These are phyloP conservation scores for Bipolaris victoriae DNA, from an alignment of 2,329 filamentous ascomycete genomes.

Conservation along the genomic window DNA sequence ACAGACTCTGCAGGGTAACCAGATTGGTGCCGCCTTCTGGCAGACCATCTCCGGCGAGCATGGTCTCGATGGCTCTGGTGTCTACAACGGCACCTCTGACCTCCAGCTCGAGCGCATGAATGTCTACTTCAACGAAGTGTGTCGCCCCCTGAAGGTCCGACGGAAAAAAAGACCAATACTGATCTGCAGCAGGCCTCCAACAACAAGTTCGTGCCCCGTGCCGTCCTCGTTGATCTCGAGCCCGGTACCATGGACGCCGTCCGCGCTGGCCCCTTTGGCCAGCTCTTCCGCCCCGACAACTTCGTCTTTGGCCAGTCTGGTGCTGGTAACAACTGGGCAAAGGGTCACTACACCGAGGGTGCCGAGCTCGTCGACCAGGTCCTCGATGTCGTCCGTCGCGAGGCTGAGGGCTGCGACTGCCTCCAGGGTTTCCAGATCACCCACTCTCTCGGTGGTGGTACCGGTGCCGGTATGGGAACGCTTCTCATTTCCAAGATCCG, in stretches of 20 bases:
- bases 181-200: conserved; percentile 72
- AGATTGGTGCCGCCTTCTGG: conserved; percentile 99
- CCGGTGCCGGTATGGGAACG: conserved; percentile 99
- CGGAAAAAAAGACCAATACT: conserved; percentile 25
- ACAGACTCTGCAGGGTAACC: conserved; percentile 79
- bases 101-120: conserved; percentile 99
- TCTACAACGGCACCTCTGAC: conserved; percentile 98
- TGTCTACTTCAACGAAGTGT: conserved; percentile 96
- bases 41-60: conserved; percentile 72
- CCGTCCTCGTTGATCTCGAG: conserved; percentile 98
- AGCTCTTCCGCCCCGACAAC: conserved; percentile 99
- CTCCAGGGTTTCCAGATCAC: conserved; percentile 99
- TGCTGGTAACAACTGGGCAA: conserved; percentile 99
- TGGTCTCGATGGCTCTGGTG: conserved; percentile 94
- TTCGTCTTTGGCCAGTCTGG: conserved; percentile 99
- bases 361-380: conserved; percentile 98
- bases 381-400: conserved; percentile 96
- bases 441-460: conserved; percentile 99
- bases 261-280: conserved; percentile 95
- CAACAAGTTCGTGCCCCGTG: conserved; percentile 99
- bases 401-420: conserved; percentile 99
- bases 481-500: conserved; percentile 99
- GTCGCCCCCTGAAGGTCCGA: conserved; percentile 32
- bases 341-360: conserved; percentile 99
- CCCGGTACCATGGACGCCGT: conserved; percentile 99